Conservation (phyloP, 148 eudicot genomes). For the Arctostaphylos glauca region DNA sequence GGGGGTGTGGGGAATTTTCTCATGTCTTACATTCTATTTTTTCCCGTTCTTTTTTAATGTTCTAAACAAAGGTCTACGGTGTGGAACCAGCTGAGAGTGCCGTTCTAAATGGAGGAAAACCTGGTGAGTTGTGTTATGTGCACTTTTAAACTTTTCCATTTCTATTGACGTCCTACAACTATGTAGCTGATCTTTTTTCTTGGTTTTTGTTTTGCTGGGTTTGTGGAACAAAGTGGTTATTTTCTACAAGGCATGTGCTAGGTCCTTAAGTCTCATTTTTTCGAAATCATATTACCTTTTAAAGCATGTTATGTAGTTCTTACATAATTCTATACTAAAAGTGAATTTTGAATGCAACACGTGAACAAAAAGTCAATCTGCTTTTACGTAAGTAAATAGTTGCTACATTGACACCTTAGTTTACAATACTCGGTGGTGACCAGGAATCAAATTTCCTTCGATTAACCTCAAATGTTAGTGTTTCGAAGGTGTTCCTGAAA, state of each 20-base stretch:
- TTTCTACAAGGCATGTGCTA: not conserved
- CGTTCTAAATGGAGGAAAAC: slow-evolving; percentile 69
- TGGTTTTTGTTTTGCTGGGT: not conserved
- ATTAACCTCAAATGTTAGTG: not conserved
- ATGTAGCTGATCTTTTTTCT: not conserved
- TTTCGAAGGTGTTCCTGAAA: not conserved
- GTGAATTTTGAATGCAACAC: not conserved
- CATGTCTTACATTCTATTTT: not conserved
- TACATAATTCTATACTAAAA: not conserved
- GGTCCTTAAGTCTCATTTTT: not conserved
- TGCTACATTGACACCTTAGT: not conserved
- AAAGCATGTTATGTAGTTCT: not conserved
- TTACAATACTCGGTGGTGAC: not conserved
- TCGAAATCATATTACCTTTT: not conserved
- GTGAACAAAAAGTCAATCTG: not conserved
- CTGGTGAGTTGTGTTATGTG: slow-evolving; percentile 47
- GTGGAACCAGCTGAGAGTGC: slow-evolving; percentile 88
- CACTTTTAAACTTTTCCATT: slow-evolving; percentile 1
- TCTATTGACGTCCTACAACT: not conserved
- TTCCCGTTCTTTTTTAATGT: not conserved
- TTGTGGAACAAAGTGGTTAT: not conserved
- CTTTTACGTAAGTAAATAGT: not conserved
- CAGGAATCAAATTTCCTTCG: not conserved
- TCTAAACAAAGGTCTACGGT: slow-evolving; percentile 49
- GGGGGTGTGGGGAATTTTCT: slow-evolving; percentile 1